Conservation (phyloP, 306 rosid species). For the Pachyrhizus erosus region DNA sequence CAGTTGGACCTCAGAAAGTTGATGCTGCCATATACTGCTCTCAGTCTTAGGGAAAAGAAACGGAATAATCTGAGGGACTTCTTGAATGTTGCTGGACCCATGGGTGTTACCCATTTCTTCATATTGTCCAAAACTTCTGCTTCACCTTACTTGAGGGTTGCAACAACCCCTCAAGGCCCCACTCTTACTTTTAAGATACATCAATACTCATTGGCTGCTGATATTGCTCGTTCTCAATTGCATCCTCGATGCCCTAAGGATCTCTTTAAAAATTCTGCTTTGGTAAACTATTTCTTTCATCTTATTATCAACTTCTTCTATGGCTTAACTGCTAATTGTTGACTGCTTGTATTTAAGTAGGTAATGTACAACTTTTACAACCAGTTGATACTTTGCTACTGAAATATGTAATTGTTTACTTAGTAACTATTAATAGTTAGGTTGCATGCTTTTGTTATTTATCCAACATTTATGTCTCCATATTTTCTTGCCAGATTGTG, state of each 20-base stretch:
- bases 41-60: slow-evolving; percentile 87
- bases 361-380: too few species aligned
- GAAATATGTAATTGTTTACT: background rate
- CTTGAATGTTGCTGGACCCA: slow-evolving; percentile 93
- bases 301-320: background rate
- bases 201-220: slow-evolving; percentile 83
- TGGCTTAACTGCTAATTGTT: background rate
- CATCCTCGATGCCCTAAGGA: slow-evolving; percentile 93
- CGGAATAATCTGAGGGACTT: slow-evolving; percentile 85
- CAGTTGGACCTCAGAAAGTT: slow-evolving; percentile 89
- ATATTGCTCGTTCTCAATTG: slow-evolving; percentile 75
- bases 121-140: slow-evolving; percentile 84
- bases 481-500: slow-evolving; percentile 67
- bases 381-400: background rate
- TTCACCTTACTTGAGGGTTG: slow-evolving; percentile 84
- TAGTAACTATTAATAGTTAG: background rate
- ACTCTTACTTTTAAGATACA: slow-evolving; percentile 86
- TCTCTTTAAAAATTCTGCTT: slow-evolving; percentile 85
- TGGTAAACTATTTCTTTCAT: slow-evolving; percentile 61
- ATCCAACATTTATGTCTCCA: slow-evolving; percentile 6
- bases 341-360: background rate
- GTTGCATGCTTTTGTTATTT: slow-evolving; percentile 5
- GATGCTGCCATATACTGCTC: slow-evolving; percentile 91
- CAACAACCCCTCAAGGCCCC: slow-evolving; percentile 95
- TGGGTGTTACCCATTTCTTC: slow-evolving; percentile 97